Evolutionary conservation across 345 rosid genomes (phyloP).

Genomic region (Salix viminalis): DNA sequence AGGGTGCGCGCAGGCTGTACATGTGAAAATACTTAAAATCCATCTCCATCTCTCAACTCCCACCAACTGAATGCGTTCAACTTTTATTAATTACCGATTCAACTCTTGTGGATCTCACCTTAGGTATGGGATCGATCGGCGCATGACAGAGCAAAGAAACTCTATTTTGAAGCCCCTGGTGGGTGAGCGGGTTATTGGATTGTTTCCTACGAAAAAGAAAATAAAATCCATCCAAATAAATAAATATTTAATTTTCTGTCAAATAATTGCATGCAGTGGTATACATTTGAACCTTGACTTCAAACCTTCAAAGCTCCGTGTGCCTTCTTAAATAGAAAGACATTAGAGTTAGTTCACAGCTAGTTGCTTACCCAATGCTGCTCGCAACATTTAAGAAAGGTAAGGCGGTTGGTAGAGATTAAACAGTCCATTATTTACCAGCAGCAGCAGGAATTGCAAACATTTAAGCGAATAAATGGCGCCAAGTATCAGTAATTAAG

Average conservation of each 20-base stretch:
- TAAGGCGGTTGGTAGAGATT: slow-evolving; percentile 19
- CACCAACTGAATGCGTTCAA: slow-evolving; percentile 24
- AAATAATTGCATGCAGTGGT: neutral
- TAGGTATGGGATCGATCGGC: no score
- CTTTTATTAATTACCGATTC: slow-evolving; percentile 20
- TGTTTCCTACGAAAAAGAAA: no score
- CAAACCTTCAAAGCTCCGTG: neutral
- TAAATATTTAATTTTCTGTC: neutral
- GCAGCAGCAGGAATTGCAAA: neutral
- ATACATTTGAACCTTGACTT: neutral
- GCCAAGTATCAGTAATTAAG: no score
- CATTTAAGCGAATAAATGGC: neutral
- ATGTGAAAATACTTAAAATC: slow-evolving; percentile 25
- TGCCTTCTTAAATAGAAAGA: neutral
- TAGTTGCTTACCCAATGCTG: slow-evolving; percentile 24
- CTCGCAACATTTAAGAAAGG: slow-evolving; percentile 33
- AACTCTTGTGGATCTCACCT: neutral
- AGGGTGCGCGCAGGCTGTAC: slow-evolving; percentile 7
- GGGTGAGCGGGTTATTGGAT: neutral
- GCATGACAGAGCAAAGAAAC: neutral
- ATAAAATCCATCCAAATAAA: neutral
- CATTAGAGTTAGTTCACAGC: slow-evolving; percentile 23
- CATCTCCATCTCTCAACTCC: slow-evolving; percentile 37
- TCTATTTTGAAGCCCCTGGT: neutral
- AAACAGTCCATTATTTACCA: neutral